Conservation (phyloP, 331 rosid genomes). For the Erythrophleum ivorense region DNA sequence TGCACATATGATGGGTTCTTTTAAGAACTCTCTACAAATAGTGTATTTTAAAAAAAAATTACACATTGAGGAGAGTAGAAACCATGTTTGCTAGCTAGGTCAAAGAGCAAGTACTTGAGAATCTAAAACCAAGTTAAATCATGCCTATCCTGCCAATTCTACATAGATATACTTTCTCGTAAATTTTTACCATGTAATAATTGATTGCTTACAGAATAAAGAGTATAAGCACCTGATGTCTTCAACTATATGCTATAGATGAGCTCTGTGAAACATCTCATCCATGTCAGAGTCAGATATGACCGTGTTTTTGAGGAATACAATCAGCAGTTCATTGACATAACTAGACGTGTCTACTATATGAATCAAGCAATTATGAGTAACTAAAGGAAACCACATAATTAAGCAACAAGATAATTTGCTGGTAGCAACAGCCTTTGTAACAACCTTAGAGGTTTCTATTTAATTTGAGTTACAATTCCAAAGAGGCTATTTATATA, state of each 20-base stretch:
- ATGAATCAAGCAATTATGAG: not conserved
- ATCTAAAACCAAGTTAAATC: not conserved
- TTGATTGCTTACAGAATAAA: not conserved
- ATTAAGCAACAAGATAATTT: not conserved
- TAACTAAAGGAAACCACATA: not conserved
- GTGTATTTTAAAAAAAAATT: conserved; percentile 20
- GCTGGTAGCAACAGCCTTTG: not conserved
- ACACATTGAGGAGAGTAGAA: not conserved
- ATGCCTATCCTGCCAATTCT: not conserved
- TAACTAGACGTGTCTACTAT: not conserved
- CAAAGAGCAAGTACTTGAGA: not conserved
- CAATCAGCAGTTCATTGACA: not conserved
- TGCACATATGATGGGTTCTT: conserved; percentile 48
- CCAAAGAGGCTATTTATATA: no score
- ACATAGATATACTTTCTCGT: not conserved
- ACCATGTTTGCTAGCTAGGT: not conserved
- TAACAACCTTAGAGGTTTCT: no score
- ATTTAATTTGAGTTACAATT: no score
- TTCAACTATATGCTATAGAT: not conserved
- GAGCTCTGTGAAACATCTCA: not conserved
- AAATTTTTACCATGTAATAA: not conserved
- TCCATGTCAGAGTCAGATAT: not conserved
- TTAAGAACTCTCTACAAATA: conserved; percentile 25
- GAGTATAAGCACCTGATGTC: not conserved
- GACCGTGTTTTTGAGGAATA: not conserved